Evolutionary conservation across 306 rosid genomes (phyloP).

Genomic region (Glycine latifolia): DNA sequence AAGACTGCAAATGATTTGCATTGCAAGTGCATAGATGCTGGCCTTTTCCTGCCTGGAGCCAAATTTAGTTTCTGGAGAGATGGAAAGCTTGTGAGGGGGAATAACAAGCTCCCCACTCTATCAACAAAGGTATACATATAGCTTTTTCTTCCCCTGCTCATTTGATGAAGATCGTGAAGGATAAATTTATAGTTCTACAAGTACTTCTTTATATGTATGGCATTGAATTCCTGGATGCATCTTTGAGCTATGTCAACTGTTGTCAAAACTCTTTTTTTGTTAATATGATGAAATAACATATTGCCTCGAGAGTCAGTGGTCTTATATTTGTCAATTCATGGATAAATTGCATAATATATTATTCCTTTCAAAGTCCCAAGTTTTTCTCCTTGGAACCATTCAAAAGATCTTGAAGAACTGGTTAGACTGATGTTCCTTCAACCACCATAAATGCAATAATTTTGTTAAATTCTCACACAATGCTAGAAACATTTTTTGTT

Average conservation of each 20-base stretch:
- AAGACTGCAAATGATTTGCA: constrained; percentile 71
- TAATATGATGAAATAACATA: not conserved
- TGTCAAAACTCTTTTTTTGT: not conserved
- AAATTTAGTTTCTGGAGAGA: constrained; percentile 90
- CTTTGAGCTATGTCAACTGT: constrained; percentile 20
- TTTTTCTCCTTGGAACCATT: too few relatives aligned
- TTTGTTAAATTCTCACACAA: not conserved
- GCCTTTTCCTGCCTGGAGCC: constrained; percentile 84
- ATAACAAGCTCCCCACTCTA: constrained; percentile 70
- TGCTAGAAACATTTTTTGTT: not conserved
- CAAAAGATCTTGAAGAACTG: too few relatives aligned
- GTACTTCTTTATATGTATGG: constrained; percentile 1
- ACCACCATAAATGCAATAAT: not conserved
- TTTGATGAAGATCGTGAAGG: constrained; percentile 11
- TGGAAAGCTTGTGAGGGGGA: constrained; percentile 79
- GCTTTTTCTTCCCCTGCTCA: constrained; percentile 1
- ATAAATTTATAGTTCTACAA: not conserved
- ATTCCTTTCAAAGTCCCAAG: not conserved
- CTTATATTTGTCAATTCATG: not conserved
- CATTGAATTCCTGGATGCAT: not conserved
- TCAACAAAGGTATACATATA: constrained; percentile 66
- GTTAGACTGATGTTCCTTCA: too few relatives aligned
- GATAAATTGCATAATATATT: not conserved
- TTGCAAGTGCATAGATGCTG: constrained; percentile 83
- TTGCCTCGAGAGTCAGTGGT: not conserved